Base-by-base conservation (phyloP, 805 yeast genomes). In the Saccharomycopsis microspora region DNA sequence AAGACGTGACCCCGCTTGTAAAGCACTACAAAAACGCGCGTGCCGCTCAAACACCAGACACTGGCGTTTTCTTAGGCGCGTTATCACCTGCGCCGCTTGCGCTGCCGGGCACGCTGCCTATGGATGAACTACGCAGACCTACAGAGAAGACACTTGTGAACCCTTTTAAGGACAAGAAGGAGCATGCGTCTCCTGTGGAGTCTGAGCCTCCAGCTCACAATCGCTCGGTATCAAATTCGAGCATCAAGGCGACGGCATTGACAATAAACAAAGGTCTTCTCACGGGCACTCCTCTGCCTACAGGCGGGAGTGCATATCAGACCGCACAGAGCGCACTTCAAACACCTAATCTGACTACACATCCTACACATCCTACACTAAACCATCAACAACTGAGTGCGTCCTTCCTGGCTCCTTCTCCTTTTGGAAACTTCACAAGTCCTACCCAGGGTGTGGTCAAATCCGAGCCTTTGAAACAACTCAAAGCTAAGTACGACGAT, bases 401-500 rank as follows among this genome's bases (percentile, higher is more conserved):
- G 3, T 51, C 48, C 6, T 42, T 49, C 9, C 29, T 32, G 30
- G 39, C 19, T 19, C 19, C 19, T 19, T 19, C 19, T 19, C 19
- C 19, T 19, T 19, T 19, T 19, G 19, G 19, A 19, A 19, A 19
- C 19, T 19, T 19, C 19, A 34, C 36, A 34, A 34, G 36, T n/a
- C n/a, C 33, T 8, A 41, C 8, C 3, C n/a, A 8, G 3, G 7
- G 32, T 43, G 38, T n/a, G 8, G 47, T 44, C n/a, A 47, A 39
- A 31, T 47, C 49, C 10, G 48, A 50, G 36, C 58, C 64, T 27
- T 56, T 71, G 42, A 52, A 52, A 34, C 53, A 49, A 41, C 41
- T 52, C 36, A 52, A 47, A 35, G 53, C 53, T 3, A 52, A 51
- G 27, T 51, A 49, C 29, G 95, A 88, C 47, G 97, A 90, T 57